phyloP scores from a whole-genome alignment of 352 stramenopile genomes.

The Phytopythium boreale region DNA sequence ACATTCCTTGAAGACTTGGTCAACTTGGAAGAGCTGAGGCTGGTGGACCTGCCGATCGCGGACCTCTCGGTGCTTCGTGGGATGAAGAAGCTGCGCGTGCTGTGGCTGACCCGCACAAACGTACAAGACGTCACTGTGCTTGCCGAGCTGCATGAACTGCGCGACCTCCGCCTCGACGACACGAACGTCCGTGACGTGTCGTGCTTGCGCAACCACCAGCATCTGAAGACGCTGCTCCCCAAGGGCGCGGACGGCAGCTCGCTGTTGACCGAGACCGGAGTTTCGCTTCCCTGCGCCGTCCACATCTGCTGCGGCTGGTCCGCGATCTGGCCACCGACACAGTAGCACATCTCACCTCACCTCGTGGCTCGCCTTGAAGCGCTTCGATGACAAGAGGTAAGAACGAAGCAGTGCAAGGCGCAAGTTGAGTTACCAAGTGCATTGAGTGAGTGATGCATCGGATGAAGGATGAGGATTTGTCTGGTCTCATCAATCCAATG shows the following conservation, averaged over 20 bases:
- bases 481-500: too few species aligned
- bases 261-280: background rate
- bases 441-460: too few species aligned
- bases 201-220: background rate
- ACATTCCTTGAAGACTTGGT: background rate
- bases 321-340: background rate
- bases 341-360: background rate
- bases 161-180: background rate
- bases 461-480: too few species aligned
- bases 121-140: background rate
- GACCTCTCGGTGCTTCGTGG: conserved; percentile 1
- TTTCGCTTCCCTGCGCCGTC: background rate
- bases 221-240: background rate
- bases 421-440: too few species aligned
- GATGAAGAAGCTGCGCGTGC: background rate
- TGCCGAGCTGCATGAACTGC: background rate
- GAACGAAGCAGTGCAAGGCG: too few species aligned
- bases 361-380: too few species aligned
- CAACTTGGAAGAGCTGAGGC: background rate
- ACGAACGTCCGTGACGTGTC: background rate
- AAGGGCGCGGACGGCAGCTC: background rate
- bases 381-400: too few species aligned
- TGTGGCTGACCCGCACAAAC: background rate
- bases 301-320: background rate
- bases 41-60: background rate